Conservation (phyloP, 352 stramenopile genomes). For the Phytopythium ostracodes region DNA sequence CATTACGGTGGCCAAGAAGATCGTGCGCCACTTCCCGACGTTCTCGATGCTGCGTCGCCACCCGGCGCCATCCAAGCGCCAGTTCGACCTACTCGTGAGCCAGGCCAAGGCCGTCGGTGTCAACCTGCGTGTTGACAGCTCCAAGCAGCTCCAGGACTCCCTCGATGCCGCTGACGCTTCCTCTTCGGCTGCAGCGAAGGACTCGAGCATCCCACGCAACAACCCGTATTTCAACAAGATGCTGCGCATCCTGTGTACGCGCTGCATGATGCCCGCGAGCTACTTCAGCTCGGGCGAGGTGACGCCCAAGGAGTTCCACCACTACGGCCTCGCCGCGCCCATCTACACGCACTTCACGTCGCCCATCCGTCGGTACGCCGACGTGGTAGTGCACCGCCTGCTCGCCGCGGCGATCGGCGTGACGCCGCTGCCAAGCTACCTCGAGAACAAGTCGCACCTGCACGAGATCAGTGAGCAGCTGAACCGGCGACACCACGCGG, state of each 20-base stretch:
- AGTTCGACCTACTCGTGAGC: slow-evolving; percentile 88
- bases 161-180: slow-evolving; percentile 76
- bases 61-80: slow-evolving; percentile 91
- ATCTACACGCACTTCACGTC: slow-evolving; percentile 99
- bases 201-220: slow-evolving; percentile 29
- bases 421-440: slow-evolving; percentile 92
- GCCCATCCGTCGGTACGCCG: slow-evolving; percentile 97
- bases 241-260: slow-evolving; percentile 94
- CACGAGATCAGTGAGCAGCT: slow-evolving; percentile 97
- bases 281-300: slow-evolving; percentile 98
- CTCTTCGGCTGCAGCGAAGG: slow-evolving; percentile 16
- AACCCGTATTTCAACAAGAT: slow-evolving; percentile 99
- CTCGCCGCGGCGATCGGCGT: slow-evolving; percentile 96
- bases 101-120: slow-evolving; percentile 84
- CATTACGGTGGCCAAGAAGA: slow-evolving; percentile 97
- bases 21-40: slow-evolving; percentile 92
- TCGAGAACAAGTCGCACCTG: slow-evolving; percentile 92
- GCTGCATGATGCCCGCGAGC: slow-evolving; percentile 98
- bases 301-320: slow-evolving; percentile 94
- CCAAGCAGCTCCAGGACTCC: slow-evolving; percentile 73
- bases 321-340: slow-evolving; percentile 97
- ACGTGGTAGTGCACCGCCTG: slow-evolving; percentile 98
- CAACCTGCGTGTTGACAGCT: slow-evolving; percentile 71
- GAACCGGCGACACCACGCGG: slow-evolving; percentile 95
- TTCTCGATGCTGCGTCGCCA: slow-evolving; percentile 95